Base-by-base conservation (phyloP, 306 rosid species). In the Prunus fruticosa region DNA sequence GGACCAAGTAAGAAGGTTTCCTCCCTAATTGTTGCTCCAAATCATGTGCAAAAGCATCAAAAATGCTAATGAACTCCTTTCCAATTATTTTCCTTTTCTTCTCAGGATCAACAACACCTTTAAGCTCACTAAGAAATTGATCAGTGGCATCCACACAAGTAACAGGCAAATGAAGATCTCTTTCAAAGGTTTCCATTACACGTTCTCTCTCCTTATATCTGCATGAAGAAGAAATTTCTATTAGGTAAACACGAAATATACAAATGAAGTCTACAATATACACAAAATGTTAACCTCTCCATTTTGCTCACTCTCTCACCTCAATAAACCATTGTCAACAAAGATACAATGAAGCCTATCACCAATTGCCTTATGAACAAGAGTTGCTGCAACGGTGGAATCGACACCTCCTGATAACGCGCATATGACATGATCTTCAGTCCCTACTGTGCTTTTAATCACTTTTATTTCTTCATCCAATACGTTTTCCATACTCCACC, bases 341-440 rank as follows among this genome's bases (percentile, higher is more conserved):
- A 95, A 95, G 43, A 95, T 78, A 83, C 99, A 95, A 76, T 95
- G 97, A 82, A 92, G 98, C 83, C 98, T 84, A 65, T 88, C 90
- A 8, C 97, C 98, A 60, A 95, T 95, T 22, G 98, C 98, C 78
- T 88, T 92, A 65, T 95, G 97, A 62, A 95, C 97, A n/a, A 95
- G 83, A 27, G 91, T 89, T 18, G 98, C 97, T 32, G 98, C 98
- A 84, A 95, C 97, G 0, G 98, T 88, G 75, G 98, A 95, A 86
- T 95, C 98, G 47, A 95, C 98, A 75, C 98, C 98, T 45, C 98
- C 98, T 23, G 98, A 92, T 69, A 95, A 84, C 6, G 97, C 98
- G 45, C 97, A 95, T 25, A 95, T 90, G 30, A 95, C 97, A 68
- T 84, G 97, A 52, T 90, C 92, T 5, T 87, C 86, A 4, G 89